Conservation (phyloP, 2,329 filamentous ascomycete species). For the Scedosporium dehoogii region DNA sequence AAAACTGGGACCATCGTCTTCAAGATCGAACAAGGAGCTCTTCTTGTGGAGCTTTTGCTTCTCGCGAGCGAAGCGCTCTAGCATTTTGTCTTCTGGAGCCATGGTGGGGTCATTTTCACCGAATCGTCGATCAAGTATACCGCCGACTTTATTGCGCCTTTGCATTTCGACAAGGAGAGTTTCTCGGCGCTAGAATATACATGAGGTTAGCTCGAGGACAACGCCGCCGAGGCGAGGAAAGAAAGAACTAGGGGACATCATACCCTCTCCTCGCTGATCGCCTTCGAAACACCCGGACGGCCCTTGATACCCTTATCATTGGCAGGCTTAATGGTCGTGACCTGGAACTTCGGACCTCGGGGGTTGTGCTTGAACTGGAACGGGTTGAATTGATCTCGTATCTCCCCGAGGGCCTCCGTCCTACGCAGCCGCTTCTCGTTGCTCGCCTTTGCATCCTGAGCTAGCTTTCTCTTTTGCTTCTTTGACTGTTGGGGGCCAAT, state of each 20-base stretch:
- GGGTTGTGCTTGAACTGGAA: slow-evolving; percentile 84
- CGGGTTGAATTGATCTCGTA: slow-evolving; percentile 94
- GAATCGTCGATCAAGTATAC: slow-evolving; percentile 85
- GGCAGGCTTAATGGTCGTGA: slow-evolving; percentile 56
- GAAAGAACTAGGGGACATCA: slow-evolving; percentile 14
- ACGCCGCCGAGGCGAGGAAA: slow-evolving; percentile 8
- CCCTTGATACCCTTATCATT: slow-evolving; percentile 52
- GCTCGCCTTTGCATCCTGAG: slow-evolving; percentile 53
- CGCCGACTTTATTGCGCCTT: slow-evolving; percentile 79
- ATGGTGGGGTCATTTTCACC: slow-evolving; percentile 92
- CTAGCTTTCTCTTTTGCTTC: slow-evolving; percentile 75
- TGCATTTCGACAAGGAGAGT: slow-evolving; percentile 88
- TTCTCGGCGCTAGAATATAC: slow-evolving; percentile 50
- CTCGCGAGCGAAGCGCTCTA: slow-evolving; percentile 82
- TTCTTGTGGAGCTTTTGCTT: slow-evolving; percentile 72
- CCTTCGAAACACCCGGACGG: slow-evolving; percentile 75
- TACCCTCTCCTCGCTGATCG: slow-evolving; percentile 76
- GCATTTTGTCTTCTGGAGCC: slow-evolving; percentile 85
- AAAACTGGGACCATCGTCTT: slow-evolving; percentile 62
- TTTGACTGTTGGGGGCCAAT: slow-evolving; percentile 90
- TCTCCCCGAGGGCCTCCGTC: slow-evolving; percentile 68
- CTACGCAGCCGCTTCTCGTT: slow-evolving; percentile 67
- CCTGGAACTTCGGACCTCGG: slow-evolving; percentile 73
- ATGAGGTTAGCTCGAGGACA: slow-evolving; percentile 9
- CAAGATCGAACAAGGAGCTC: slow-evolving; percentile 77